Evolutionary conservation across 805 yeast species (phyloP).

Genomic region (Metschnikowia bowlesiae): DNA sequence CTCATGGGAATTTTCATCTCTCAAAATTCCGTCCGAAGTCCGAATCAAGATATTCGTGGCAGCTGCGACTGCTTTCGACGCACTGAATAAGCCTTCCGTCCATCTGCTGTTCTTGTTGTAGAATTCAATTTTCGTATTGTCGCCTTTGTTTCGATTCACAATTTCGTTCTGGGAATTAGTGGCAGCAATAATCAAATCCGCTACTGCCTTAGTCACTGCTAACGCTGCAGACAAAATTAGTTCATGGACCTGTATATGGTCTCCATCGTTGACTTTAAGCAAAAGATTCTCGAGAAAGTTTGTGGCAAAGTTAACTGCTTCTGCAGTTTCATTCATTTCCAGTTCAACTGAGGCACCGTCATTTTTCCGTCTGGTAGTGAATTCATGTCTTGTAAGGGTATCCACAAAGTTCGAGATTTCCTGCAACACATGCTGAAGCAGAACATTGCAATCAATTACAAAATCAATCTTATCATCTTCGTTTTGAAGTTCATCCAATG

Average conservation of each 20-base stretch:
- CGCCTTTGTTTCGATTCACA: conserved; percentile 64
- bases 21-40: conserved; percentile 82
- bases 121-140: conserved; percentile 63
- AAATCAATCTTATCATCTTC: conserved; percentile 68
- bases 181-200: conserved; percentile 66
- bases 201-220: conserved; percentile 75
- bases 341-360: conserved; percentile 61
- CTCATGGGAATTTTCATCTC: conserved; percentile 62
- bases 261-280: conserved; percentile 49
- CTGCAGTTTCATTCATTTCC: conserved; percentile 71
- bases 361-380: background rate
- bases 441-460: conserved; percentile 71
- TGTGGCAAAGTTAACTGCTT: conserved; percentile 63
- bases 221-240: conserved; percentile 75
- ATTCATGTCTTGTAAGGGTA: conserved; percentile 33
- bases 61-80: conserved; percentile 80
- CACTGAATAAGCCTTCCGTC: conserved; percentile 91
- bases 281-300: conserved; percentile 52
- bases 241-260: conserved; percentile 66
- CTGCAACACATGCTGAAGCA: conserved; percentile 69
- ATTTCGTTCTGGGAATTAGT: conserved; percentile 80
- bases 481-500: conserved; percentile 45
- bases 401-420: conserved; percentile 53
- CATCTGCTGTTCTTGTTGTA: conserved; percentile 85
- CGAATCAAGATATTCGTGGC: conserved; percentile 77